phyloP scores from a whole-genome alignment of 1,139 yeast genomes.

The Geotrichum restrictum region DNA sequence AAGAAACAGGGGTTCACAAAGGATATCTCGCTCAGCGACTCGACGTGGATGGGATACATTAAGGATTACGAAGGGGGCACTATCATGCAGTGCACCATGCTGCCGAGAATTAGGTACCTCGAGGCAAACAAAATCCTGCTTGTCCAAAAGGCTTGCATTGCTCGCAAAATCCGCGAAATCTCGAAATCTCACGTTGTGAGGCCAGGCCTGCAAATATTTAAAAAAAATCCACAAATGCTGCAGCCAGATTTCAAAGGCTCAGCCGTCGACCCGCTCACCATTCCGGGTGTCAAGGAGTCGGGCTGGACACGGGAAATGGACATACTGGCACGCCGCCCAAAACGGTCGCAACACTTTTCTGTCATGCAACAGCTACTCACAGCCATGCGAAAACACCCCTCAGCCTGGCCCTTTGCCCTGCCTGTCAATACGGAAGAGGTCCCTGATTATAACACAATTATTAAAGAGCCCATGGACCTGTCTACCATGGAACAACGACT shows the following conservation, averaged over 20 bases:
- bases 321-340: slow-evolving; percentile 89
- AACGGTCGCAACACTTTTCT: slow-evolving; percentile 90
- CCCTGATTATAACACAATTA: slow-evolving; percentile 92
- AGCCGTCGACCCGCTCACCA: slow-evolving; percentile 62
- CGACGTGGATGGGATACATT: slow-evolving; percentile 96
- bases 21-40: slow-evolving; percentile 79
- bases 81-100: slow-evolving; percentile 93
- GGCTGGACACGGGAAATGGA: slow-evolving; percentile 99
- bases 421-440: slow-evolving; percentile 95
- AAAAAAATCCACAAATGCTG: slow-evolving; percentile 36
- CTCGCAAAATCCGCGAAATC: slow-evolving; percentile 73
- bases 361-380: slow-evolving; percentile 83
- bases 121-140: slow-evolving; percentile 83
- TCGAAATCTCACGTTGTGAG: slow-evolving; percentile 77
- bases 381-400: slow-evolving; percentile 89
- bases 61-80: slow-evolving; percentile 99
- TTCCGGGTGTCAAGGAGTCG: slow-evolving; percentile 85
- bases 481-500: slow-evolving; percentile 92
- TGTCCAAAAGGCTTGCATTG: slow-evolving; percentile 86
- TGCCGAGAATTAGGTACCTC: slow-evolving; percentile 79
- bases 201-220: slow-evolving; percentile 75
- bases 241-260: slow-evolving; percentile 38
- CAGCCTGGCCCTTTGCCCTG: slow-evolving; percentile 97
- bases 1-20: slow-evolving; percentile 97
- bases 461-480: slow-evolving; percentile 86